These are phyloP conservation scores for Beauveria scarabaeidicola DNA, from an alignment of 2,329 filamentous ascomycete species.

Conservation along the genomic window DNA sequence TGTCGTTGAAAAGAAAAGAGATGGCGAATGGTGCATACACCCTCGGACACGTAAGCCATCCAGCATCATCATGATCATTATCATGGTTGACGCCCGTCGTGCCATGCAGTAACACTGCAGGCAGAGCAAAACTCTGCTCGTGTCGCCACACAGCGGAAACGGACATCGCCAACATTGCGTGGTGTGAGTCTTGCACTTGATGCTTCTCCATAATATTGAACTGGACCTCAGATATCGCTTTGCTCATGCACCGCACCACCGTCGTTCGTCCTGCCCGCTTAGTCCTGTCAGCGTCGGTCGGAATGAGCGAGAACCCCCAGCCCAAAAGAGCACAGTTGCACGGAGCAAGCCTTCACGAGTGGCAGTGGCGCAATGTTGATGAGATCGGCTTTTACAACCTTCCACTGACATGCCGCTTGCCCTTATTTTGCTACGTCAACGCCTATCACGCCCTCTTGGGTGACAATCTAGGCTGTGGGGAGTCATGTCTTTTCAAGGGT, in stretches of 20 bases:
- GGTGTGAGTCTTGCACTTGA: neutral
- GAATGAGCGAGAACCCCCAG: neutral
- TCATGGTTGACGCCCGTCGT: neutral
- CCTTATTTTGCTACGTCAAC: constrained; percentile 4
- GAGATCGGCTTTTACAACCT: constrained; percentile 2
- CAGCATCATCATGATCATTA: neutral
- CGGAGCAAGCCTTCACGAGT: neutral
- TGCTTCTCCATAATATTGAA: neutral
- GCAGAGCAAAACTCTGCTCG: neutral
- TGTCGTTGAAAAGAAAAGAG: neutral
- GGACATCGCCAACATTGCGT: neutral
- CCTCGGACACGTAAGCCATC: neutral
- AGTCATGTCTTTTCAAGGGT: neutral
- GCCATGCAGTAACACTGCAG: neutral
- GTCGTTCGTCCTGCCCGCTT: neutral
- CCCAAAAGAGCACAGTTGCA: neutral
- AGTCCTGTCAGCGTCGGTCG: neutral
- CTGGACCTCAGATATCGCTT: neutral
- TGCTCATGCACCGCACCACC: neutral
- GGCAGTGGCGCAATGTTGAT: neutral
- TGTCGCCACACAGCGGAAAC: neutral
- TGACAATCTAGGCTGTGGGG: neutral
- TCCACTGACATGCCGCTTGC: neutral
- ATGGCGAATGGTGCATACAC: neutral
- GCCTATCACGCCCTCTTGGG: neutral